phyloP scores from a whole-genome alignment of 2,329 filamentous ascomycete genomes.

The Dothistroma pini region DNA sequence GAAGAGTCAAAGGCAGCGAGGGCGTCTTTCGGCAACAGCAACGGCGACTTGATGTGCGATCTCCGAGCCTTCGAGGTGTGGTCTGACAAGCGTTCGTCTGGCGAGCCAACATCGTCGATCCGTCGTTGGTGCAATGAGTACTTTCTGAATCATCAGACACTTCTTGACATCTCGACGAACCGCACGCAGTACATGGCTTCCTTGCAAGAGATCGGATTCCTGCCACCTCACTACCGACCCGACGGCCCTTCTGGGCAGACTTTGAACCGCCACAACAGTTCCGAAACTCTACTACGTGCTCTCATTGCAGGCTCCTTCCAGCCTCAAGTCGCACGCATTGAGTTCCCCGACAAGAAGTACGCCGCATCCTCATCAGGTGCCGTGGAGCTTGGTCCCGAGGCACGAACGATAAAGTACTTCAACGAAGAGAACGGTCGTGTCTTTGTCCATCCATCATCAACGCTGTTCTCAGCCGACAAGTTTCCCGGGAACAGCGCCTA shows the following conservation, averaged over 20 bases:
- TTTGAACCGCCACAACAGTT: constrained; percentile 50
- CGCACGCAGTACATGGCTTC: constrained; percentile 80
- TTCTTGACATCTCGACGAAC: constrained; percentile 85
- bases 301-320: constrained; percentile 51
- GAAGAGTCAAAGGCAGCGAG: constrained; percentile 77
- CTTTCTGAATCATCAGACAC: constrained; percentile 77
- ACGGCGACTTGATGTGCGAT: constrained; percentile 88
- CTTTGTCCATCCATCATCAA: constrained; percentile 88
- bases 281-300: constrained; percentile 46
- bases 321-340: constrained; percentile 87
- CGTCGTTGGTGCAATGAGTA: constrained; percentile 79
- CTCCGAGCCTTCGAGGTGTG: constrained; percentile 80
- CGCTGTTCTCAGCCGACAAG: constrained; percentile 75
- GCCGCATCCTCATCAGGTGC: constrained; percentile 81
- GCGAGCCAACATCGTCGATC: constrained; percentile 56
- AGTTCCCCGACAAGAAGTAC: constrained; percentile 95
- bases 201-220: constrained; percentile 79
- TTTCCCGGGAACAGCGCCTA: constrained; percentile 74
- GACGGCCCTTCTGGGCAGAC: constrained; percentile 21
- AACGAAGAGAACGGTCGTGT: constrained; percentile 78
- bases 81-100: constrained; percentile 61
- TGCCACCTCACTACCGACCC: constrained; percentile 39
- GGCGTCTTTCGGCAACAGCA: constrained; percentile 65
- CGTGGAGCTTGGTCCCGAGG: constrained; percentile 89
- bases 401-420: constrained; percentile 87